Conservation (phyloP, 2,329 filamentous ascomycete species). For the Diaporthe sp. region DNA sequence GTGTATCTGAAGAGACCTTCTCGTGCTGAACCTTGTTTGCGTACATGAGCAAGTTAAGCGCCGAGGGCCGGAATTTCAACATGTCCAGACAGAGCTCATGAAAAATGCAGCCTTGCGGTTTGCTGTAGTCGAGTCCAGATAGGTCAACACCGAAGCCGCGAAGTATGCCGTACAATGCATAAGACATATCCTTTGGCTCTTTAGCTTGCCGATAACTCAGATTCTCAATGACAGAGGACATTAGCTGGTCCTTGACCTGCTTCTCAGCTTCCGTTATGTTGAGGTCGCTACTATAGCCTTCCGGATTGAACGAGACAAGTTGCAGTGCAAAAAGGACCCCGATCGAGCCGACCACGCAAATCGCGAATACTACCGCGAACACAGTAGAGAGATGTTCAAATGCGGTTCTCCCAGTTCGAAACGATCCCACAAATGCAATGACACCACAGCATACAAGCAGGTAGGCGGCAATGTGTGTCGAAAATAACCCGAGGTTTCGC, state of each 20-base stretch:
- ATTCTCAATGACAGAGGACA: background rate
- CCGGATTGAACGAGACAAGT: background rate
- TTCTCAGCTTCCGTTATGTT: background rate
- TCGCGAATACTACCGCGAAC: background rate
- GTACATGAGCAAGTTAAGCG: background rate
- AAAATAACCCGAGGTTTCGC: background rate
- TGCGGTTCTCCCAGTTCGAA: background rate
- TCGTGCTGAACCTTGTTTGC: background rate
- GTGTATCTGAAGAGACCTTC: background rate
- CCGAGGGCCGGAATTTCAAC: background rate
- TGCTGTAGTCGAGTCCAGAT: background rate
- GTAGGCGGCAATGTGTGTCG: background rate
- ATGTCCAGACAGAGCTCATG: constrained; percentile 6
- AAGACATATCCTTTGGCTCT: background rate
- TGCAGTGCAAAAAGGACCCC: background rate
- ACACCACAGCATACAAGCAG: background rate
- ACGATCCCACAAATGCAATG: background rate
- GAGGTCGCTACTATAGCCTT: background rate
- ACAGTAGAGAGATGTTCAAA: accelerated
- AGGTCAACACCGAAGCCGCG: background rate
- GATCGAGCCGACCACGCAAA: background rate
- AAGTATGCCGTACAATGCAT: background rate
- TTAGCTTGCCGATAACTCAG: background rate
- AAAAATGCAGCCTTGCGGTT: background rate
- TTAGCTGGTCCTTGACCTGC: background rate